Conservation (phyloP, 345 rosid genomes). For the Eucalyptus albens region DNA sequence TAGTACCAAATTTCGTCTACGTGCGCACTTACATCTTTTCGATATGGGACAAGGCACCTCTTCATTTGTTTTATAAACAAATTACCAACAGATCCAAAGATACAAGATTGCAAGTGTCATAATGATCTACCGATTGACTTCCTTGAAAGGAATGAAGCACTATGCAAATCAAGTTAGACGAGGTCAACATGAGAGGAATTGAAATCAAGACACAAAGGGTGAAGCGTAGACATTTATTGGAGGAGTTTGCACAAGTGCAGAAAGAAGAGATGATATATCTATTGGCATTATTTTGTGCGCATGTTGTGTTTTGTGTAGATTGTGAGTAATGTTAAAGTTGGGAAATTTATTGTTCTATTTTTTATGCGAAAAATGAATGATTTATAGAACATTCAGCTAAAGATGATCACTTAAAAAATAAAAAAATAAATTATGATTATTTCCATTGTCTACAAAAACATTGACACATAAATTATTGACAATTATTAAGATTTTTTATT, state of each 20-base stretch:
- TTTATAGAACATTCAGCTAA: background rate
- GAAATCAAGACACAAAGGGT: background rate
- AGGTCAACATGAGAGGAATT: background rate
- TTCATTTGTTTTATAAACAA: no score
- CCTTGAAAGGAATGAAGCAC: background rate
- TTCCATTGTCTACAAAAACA: background rate
- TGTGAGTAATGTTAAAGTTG: background rate
- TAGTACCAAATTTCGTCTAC: no score
- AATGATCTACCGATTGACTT: rapidly evolving
- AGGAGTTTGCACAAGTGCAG: background rate
- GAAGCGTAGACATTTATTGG: background rate
- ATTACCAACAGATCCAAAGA: background rate
- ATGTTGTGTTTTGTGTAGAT: background rate
- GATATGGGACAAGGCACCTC: no score
- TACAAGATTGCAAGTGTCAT: no score
- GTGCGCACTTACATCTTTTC: no score
- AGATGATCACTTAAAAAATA: background rate
- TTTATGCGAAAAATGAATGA: rapidly evolving
- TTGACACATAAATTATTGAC: background rate
- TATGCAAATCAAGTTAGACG: no score
- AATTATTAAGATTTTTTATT: background rate
- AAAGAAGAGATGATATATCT: background rate
- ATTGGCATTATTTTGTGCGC: background rate
- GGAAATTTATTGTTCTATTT: background rate
- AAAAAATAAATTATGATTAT: no score